A percentile compares a stretch with the other conserved stretches of the same genome.
Conservation (phyloP, 805 yeast genomes). For the Cyberlindnera euphorbiiphila region DNA sequence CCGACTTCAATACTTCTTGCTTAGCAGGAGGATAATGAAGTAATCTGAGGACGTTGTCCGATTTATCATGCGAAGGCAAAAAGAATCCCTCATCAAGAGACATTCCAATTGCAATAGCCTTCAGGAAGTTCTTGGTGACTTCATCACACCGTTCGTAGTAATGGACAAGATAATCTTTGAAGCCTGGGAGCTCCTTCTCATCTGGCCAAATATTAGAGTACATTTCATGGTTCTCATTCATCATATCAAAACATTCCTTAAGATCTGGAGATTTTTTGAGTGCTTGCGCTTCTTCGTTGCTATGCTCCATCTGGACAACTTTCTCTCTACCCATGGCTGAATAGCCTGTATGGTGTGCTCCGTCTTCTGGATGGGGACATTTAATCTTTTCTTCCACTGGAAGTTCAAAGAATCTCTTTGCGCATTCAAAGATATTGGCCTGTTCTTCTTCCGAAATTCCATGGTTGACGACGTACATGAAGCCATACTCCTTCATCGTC, state of each 20-base stretch:
- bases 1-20: conserved; percentile 13
- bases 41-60: conserved; percentile 25
- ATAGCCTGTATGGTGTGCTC: conserved; percentile 29
- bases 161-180: conserved; percentile 21
- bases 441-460: conserved; percentile 21
- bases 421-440: conserved; percentile 24
- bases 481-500: conserved; percentile 26
- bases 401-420: conserved; percentile 19
- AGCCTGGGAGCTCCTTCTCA: conserved; percentile 24
- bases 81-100: conserved; percentile 22
- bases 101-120: conserved; percentile 27
- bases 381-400: conserved; percentile 16
- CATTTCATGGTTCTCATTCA: conserved; percentile 19
- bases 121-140: conserved; percentile 17
- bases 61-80: conserved; percentile 20
- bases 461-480: conserved; percentile 26
- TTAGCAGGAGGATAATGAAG: conserved; percentile 27
- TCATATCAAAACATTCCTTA: conserved; percentile 28
- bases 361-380: conserved; percentile 26
- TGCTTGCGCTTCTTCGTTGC: conserved; percentile 10
- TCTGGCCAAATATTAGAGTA: conserved; percentile 29
- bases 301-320: conserved; percentile 27
- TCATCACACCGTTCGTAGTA: conserved; percentile 18
- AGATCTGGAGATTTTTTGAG: conserved; percentile 25
- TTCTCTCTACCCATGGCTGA: conserved; percentile 28